Conservation (phyloP, 129 eudicot genomes). For the Flaveria brownii region DNA sequence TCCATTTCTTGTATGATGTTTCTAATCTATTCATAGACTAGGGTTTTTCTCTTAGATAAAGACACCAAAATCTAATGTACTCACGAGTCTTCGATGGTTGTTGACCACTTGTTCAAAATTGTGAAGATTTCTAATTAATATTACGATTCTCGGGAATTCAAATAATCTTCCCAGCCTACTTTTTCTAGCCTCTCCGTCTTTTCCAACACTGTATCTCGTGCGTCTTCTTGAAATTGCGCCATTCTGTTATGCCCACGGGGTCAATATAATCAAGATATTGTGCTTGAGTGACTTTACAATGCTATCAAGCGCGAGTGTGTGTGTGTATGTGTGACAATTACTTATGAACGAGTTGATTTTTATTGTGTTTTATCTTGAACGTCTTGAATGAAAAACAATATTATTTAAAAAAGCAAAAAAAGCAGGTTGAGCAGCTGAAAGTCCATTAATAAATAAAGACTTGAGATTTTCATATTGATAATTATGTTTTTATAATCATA, state of each 20-base stretch:
- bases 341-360: neutral
- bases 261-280: neutral
- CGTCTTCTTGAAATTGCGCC: conserved; percentile 82
- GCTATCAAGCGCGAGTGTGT: neutral
- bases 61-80: neutral
- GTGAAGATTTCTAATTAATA: neutral
- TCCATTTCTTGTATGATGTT: too few relatives aligned
- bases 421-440: neutral
- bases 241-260: conserved; percentile 43
- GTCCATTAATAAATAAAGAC: neutral
- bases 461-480: neutral
- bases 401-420: neutral
- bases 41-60: too few relatives aligned
- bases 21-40: too few relatives aligned
- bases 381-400: neutral
- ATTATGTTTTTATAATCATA: neutral
- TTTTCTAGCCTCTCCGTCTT: conserved; percentile 76
- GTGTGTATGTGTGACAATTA: neutral
- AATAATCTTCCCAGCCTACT: conserved; percentile 83
- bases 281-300: neutral
- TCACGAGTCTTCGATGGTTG: too few relatives aligned
- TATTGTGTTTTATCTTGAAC: neutral
- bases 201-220: conserved; percentile 62
- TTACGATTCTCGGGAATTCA: conserved; percentile 42
- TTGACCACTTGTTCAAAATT: conserved; percentile 24